These are phyloP conservation scores for Heimioporus punctisporus DNA, from an alignment of 1,284 basidiomycete species.

Conservation along the genomic window DNA sequence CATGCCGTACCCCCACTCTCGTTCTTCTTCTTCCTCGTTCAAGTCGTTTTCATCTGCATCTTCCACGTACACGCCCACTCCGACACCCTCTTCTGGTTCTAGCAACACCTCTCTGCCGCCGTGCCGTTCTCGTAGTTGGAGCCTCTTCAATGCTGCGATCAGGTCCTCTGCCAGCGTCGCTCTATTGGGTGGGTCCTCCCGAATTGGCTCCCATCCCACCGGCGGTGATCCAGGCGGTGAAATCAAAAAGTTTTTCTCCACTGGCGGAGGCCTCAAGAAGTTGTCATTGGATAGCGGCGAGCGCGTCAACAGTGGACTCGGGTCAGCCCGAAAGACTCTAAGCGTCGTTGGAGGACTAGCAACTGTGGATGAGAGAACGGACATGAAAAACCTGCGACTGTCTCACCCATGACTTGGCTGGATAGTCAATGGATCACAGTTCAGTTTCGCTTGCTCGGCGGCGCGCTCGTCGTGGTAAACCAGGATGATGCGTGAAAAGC, in stretches of 20 bases:
- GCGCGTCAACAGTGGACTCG: conserved; percentile 61
- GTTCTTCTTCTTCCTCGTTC: conserved; percentile 39
- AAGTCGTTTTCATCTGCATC: conserved; percentile 52
- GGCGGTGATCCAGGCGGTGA: conserved; percentile 99
- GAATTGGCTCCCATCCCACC: conserved; percentile 93
- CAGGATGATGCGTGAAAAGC: conserved; percentile 79
- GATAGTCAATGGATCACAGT: conserved; percentile 62
- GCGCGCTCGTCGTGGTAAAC: conserved; percentile 71
- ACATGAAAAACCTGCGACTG: not conserved
- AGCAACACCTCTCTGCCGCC: conserved; percentile 56
- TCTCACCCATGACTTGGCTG: conserved; percentile 54
- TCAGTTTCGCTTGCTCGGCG: conserved; percentile 66
- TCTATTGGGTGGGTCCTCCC: conserved; percentile 92
- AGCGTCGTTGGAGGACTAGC: conserved; percentile 56
- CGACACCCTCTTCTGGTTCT: conserved; percentile 68
- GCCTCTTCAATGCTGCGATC: conserved; percentile 70
- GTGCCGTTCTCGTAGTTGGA: conserved; percentile 48
- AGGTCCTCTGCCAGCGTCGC: conserved; percentile 91
- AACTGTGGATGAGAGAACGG: conserved; percentile 8
- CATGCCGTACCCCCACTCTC: conserved; percentile 66
- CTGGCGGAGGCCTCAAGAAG: conserved; percentile 76
- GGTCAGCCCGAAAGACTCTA: conserved; percentile 81
- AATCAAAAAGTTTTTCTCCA: conserved; percentile 96
- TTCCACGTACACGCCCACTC: conserved; percentile 76
- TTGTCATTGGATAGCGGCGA: conserved; percentile 43